Conservation (phyloP, 768 basidiomycete species). For the Boletellus sp. region DNA sequence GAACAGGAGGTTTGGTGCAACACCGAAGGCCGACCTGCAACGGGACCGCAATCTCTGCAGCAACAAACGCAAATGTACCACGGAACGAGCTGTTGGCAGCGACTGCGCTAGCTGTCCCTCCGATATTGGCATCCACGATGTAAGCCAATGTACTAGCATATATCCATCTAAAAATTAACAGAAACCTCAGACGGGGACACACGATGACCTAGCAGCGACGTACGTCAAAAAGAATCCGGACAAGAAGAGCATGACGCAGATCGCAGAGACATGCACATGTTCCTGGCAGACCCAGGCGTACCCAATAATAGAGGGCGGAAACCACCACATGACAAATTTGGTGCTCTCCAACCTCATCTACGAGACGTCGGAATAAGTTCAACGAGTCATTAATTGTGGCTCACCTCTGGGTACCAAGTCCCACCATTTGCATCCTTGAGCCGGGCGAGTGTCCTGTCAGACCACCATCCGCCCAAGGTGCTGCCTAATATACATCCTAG, state of each 20-base stretch:
- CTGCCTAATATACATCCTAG: constrained; percentile 50
- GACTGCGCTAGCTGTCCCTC: constrained; percentile 72
- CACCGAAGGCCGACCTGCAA: constrained; percentile 41
- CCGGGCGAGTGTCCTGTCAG: constrained; percentile 46
- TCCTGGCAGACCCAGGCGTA: constrained; percentile 77
- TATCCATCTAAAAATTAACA: constrained; percentile 40
- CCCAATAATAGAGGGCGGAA: constrained; percentile 58
- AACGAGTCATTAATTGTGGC: constrained; percentile 3
- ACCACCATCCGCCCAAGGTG: constrained; percentile 59
- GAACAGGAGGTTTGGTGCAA: neutral
- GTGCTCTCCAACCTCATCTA: constrained; percentile 77
- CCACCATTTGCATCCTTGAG: constrained; percentile 49
- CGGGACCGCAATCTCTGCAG: constrained; percentile 72
- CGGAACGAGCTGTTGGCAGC: constrained; percentile 77
- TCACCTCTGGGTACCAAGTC: constrained; percentile 60
- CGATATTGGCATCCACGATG: constrained; percentile 83
- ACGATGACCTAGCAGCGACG: constrained; percentile 18
- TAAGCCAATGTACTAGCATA: constrained; percentile 78
- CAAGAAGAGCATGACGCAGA: constrained; percentile 73
- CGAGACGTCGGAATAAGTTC: neutral
- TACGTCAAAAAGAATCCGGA: constrained; percentile 74
- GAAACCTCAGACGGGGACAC: neutral
- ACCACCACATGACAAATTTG: constrained; percentile 45
- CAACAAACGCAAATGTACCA: constrained; percentile 63
- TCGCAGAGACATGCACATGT: constrained; percentile 60